Percentiles rank a stretch among this genome's conserved stretches.
These are phyloP conservation scores for Brassica cretica DNA, from an alignment of 345 rosid species.

Conservation along the genomic window DNA sequence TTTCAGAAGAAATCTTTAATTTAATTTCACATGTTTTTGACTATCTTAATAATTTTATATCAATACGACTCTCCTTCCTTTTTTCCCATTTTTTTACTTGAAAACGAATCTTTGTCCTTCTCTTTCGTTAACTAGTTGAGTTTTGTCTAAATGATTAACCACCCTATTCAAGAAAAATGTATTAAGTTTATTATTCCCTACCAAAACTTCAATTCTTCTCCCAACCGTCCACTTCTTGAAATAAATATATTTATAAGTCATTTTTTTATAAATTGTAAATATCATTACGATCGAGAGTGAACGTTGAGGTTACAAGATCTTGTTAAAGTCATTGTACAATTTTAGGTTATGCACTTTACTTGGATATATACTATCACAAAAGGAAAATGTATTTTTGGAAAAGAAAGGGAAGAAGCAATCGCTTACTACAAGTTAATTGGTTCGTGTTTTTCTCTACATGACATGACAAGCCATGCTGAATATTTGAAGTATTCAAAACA, in stretches of 20 bases:
- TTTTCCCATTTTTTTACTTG: conserved; percentile 21
- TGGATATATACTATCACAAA: background rate
- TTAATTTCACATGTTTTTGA: conserved; percentile 33
- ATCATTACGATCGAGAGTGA: no score
- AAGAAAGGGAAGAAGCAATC: background rate
- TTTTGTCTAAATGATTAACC: background rate
- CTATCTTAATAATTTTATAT: conserved; percentile 31
- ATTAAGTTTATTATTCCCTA: background rate
- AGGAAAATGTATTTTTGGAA: background rate
- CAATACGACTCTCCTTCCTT: conserved; percentile 31
- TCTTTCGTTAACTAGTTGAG: conserved; percentile 18
- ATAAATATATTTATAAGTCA: background rate
- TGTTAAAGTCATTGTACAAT: background rate
- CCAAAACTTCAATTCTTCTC: background rate
- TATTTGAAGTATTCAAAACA: background rate
- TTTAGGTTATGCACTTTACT: background rate
- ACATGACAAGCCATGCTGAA: background rate
- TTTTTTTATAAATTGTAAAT: no score
- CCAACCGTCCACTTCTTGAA: background rate
- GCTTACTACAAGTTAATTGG: background rate
- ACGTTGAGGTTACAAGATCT: no score
- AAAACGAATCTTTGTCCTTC: conserved; percentile 34
- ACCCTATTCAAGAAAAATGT: background rate
- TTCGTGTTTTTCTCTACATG: background rate
- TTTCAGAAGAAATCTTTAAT: conserved; percentile 62